Base-by-base conservation (phyloP, 257 asterid genomes). In the Solanum paucissectum region DNA sequence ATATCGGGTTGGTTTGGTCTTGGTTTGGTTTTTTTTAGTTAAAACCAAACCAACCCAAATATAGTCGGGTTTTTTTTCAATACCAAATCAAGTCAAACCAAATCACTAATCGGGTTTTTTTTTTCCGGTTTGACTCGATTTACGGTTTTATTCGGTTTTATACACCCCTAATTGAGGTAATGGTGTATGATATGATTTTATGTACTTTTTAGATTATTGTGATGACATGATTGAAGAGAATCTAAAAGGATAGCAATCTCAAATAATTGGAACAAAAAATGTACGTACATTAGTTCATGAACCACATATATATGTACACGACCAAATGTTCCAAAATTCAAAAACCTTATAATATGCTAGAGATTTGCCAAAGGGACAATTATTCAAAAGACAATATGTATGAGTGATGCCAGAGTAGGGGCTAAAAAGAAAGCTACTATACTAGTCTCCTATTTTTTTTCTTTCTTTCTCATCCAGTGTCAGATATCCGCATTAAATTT, bases 251-350 rank as follows among this genome's bases (percentile, higher is more conserved):
- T 5, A 9, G 10, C 33, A 37, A 2, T 23, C 52, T 3, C 33
- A 74, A 37, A 74, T 74, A 74, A 74, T 74, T 74, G 52, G 1
- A 74, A 74, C 6, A 0, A 74, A 21, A 74, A 27, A 37, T 74
- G 83, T 29, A 69, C 75, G 20, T 27, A n/a, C 72, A 64, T 74
- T 74, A 74, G 21, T 74, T 37, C 18, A 37, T 74, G 32, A 74
- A 46, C 83, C 83, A 74, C 83, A 21, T 10, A 74, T 74, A 36
- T 9, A 73, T 36, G 13, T 6, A 73, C 10, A 74, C 52, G 83
- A 37, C 83, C 83, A 74, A 37, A 37, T 74, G 83, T 74, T 74
- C 83, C 83, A 74, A 74, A 74, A 74, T 74, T 74, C 83, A 74
- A 74, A 37, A 74, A 74, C 83, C 83, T 74, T 74, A 74, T 74